Percentiles rank a stretch among this genome's conserved stretches.
phyloP scores from a whole-genome alignment of 768 basidiomycete species.

The Infundibulicybe gibba region DNA sequence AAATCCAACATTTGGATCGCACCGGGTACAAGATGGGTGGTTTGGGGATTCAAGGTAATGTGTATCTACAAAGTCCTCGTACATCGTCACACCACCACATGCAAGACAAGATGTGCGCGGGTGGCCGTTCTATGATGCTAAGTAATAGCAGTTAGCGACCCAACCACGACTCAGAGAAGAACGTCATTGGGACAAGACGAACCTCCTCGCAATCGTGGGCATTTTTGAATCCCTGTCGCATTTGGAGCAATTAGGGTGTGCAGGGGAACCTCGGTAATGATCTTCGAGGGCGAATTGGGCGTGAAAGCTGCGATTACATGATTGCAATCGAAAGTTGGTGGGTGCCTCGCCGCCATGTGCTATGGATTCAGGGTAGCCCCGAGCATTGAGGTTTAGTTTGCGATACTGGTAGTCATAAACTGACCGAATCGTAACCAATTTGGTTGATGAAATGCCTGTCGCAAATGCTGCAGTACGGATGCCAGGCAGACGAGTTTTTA shows the following conservation, averaged over 20 bases:
- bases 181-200: conserved; percentile 5
- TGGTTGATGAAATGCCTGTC: conserved; percentile 31
- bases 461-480: conserved; percentile 30
- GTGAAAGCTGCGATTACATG: conserved; percentile 27
- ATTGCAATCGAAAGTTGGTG: conserved; percentile 37
- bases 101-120: conserved; percentile 19
- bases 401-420: background rate
- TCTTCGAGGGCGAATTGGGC: conserved; percentile 36
- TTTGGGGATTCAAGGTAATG: conserved; percentile 35
- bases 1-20: conserved; percentile 23
- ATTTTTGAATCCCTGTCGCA: conserved; percentile 40
- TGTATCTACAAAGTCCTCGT: conserved; percentile 29
- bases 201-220: conserved; percentile 28
- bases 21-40: conserved; percentile 33
- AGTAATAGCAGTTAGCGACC: background rate
- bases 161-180: background rate
- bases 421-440: conserved; percentile 32
- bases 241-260: conserved; percentile 41
- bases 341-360: conserved; percentile 40
- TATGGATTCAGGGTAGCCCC: conserved; percentile 8
- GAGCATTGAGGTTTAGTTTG: conserved; percentile 1
- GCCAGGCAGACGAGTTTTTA: conserved; percentile 27
- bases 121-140: conserved; percentile 31
- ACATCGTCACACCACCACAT: conserved; percentile 25
- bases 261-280: conserved; percentile 40